Conservation (phyloP, 305 asterid genomes). For the Striga hermonthica region DNA sequence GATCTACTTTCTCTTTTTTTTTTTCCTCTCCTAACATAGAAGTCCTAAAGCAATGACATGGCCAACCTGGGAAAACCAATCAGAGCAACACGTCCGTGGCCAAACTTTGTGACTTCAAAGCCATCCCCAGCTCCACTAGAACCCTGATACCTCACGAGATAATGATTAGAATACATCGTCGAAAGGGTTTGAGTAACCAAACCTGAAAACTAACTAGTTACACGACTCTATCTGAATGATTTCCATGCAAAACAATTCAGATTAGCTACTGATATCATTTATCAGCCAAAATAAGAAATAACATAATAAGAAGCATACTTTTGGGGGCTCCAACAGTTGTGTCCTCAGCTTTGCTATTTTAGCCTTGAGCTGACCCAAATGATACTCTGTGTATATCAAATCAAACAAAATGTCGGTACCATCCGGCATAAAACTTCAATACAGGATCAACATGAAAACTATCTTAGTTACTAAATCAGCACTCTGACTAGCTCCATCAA, state of each 20-base stretch:
- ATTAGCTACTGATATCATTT: not conserved
- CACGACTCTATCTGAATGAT: not conserved
- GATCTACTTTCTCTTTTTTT: conserved; percentile 5
- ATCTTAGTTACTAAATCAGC: not conserved
- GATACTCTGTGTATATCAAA: conserved; percentile 63
- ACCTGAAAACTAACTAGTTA: not conserved
- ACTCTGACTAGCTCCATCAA: not conserved
- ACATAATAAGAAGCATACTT: conserved; percentile 45
- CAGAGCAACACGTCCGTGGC: conserved; percentile 95
- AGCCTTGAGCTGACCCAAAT: conserved; percentile 99
- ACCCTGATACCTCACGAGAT: conserved; percentile 56
- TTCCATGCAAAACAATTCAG: conserved; percentile 26
- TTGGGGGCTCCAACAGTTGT: conserved; percentile 95
- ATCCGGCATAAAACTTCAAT: not conserved
- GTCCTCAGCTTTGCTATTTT: conserved; percentile 99
- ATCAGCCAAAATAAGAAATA: not conserved
- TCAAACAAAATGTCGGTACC: conserved; percentile 20
- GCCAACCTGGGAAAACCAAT: conserved; percentile 98
- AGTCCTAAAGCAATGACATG: conserved; percentile 22
- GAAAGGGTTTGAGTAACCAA: conserved; percentile 2
- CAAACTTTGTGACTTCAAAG: conserved; percentile 93
- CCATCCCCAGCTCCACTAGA: conserved; percentile 98
- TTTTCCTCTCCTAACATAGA: not conserved
- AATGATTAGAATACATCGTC: conserved; percentile 26
- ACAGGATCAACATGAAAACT: not conserved